phyloP scores from a whole-genome alignment of 2,329 filamentous ascomycete genomes.

The Thielaviopsis euricoi region DNA sequence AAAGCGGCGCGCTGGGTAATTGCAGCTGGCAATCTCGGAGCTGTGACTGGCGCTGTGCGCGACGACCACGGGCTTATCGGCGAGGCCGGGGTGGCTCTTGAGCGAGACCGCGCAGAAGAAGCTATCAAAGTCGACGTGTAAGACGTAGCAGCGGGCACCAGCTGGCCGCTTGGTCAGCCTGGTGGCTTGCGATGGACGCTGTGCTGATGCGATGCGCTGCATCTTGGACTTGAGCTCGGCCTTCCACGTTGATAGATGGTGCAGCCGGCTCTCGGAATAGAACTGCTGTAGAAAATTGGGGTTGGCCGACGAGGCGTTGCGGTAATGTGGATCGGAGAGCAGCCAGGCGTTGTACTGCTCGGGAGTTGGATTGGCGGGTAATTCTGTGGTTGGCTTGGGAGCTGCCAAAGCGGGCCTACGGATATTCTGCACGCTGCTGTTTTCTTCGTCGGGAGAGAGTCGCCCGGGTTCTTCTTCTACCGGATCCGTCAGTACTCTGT shows the following conservation, averaged over 20 bases:
- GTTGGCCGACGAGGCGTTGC: constrained; percentile 81
- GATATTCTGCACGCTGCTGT: neutral
- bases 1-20: constrained; percentile 73
- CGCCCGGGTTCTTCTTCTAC: neutral
- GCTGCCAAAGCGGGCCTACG: neutral
- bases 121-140: constrained; percentile 96
- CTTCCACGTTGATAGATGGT: constrained; percentile 95
- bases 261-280: constrained; percentile 84
- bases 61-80: constrained; percentile 69
- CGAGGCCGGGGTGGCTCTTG: constrained; percentile 58
- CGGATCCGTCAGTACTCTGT: neutral
- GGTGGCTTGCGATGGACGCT: constrained; percentile 23
- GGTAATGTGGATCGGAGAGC: constrained; percentile 66
- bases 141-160: constrained; percentile 60
- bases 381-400: constrained; percentile 5
- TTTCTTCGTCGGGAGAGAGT: neutral
- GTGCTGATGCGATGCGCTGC: constrained; percentile 63
- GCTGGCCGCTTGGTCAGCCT: constrained; percentile 34
- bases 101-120: constrained; percentile 91
- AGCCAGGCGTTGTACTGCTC: constrained; percentile 85
- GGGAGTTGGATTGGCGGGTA: constrained; percentile 55
- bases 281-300: constrained; percentile 89
- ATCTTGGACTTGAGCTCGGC: constrained; percentile 80
- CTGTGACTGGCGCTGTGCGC: constrained; percentile 73
- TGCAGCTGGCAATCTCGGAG: constrained; percentile 94